Evolutionary conservation across 2,329 filamentous ascomycete genomes (phyloP), one percentile per base, ranked within the genome.

Genomic region (Salinomyces thailandicus): DNA sequence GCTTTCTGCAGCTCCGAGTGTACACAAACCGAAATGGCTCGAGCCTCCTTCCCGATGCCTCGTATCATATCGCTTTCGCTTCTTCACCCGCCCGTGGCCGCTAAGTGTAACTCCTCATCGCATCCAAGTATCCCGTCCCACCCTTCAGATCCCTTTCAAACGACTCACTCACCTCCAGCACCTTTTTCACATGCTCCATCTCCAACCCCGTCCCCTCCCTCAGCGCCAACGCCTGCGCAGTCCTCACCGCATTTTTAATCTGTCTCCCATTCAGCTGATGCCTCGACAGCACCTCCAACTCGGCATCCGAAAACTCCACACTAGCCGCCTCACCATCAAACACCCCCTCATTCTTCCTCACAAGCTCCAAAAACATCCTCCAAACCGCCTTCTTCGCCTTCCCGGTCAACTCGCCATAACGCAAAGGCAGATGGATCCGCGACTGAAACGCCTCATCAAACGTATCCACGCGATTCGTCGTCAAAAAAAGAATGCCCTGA

Each of bases 371-470:
- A 60, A 93, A 93, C 62, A 86, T 79, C 60, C 79, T 79, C 76
- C 89, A 93, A 31, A 94, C 82, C 42, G 75, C 71, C 49, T 77
- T 79, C 62, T 82, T 81, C 8, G 85, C 85, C 51, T 80, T 79
- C 4, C 64, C 58, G 26, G 77, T 77, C 6, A 93, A 69, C 33
- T 81, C 76, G 26, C 82, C 81, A 60, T 93, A 94, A 18, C 81
- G 72, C 6, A 94, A 67, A 0, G 85, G 83, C 49, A 93, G 79
- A 57, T 93, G 85, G 43, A 93, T 93, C 16, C 86, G 76, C 7
- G 78, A 84, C 55, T 91, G 82, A 67, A 93, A 93, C 0, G 86
- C 86, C 43, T 91, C 84, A 50, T 94, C 86, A 51, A 94, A 93
- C 0, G 83, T 87, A 63, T 81, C 75, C 1, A 93, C 84, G 1